Evolutionary conservation across 1,284 basidiomycete species (phyloP).

Genomic region (Cutaneotrichosporon sp.): DNA sequence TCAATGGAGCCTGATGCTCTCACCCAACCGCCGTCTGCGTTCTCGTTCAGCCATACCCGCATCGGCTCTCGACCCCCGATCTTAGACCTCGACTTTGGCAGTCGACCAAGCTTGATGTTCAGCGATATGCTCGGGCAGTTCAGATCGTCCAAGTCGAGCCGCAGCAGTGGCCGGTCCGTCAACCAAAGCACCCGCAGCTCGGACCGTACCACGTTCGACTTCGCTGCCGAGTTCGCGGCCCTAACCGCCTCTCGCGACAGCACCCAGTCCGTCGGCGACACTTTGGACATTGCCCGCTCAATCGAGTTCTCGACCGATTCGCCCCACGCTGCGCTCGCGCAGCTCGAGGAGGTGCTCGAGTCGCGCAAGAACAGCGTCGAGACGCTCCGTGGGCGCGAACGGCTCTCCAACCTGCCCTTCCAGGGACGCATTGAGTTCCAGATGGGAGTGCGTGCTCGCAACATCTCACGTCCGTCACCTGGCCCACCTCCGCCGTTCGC

Average conservation of each 20-base stretch:
- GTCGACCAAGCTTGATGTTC: slow-evolving; percentile 1
- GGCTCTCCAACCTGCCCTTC: slow-evolving; percentile 29
- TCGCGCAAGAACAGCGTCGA: slow-evolving; percentile 4
- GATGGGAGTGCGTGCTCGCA: slow-evolving; percentile 27
- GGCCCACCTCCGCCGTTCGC: slow-evolving; percentile 19
- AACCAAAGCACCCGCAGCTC: background rate
- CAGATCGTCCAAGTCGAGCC: slow-evolving; percentile 2
- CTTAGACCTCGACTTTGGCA: slow-evolving; percentile 21
- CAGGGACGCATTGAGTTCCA: slow-evolving; percentile 44
- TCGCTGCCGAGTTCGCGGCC: background rate
- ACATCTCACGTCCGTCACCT: background rate
- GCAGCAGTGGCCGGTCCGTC: background rate
- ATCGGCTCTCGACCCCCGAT: slow-evolving; percentile 18
- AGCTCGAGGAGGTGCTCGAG: slow-evolving; percentile 13
- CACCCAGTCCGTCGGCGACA: background rate
- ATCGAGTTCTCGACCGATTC: slow-evolving; percentile 15
- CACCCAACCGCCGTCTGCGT: background rate
- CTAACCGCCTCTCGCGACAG: background rate
- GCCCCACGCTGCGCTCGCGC: slow-evolving; percentile 4
- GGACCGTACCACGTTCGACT: slow-evolving; percentile 8
- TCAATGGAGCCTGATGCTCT: background rate
- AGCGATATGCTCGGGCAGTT: slow-evolving; percentile 1
- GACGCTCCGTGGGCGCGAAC: background rate
- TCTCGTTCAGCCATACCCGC: background rate
- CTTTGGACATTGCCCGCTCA: background rate